Evolutionary conservation across 208 protist species (phyloP), one percentile per base, ranked within the genome.

Genomic region (Trichomonas vaginalis): DNA sequence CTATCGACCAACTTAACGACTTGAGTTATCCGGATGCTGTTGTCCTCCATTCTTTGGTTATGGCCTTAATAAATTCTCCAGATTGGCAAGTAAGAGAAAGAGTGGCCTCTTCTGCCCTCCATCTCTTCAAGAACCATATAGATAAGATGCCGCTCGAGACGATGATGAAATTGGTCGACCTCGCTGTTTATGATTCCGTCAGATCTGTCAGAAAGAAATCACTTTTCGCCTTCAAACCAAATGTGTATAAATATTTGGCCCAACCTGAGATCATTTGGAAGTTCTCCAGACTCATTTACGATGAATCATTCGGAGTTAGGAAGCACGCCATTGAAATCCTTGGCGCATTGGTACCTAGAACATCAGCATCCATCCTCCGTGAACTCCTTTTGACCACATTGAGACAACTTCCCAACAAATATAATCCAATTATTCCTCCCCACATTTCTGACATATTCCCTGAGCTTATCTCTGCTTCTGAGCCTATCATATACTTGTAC

Each of bases 31-130:
- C 86, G 10, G 86, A 92, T 92, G 86, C 86, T 48, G 86, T 92
- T 39, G 51, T 92, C 45, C 45, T 92, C 27, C 86, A 92, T 39
- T 92, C 86, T 4, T 47, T 92, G 2, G 45, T 92, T 10, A 92
- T 92, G 86, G 45, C 15, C 56, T 92, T 92, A 8, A 40, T 92
- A 12, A 45, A 92, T 35, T 45, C 23, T 92, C 17, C 86, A 3
- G 86, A 92, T 51, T 92, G 86, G 86, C 86, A 92, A 51, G 45
- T 92, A 3, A 42, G 86, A 42, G 86, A 92, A 92, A 48, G 45
- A 92, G 86, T 92, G 35, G 86, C 86, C 10, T 10, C 0, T 15
- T 48, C 45, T 39, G 86, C 86, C 10, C 42, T 92, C 12, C 86
- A 92, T 47, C 15, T 92, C 17, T 92, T 92, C 46, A 42, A 92